These are phyloP conservation scores for Neurospora africana DNA, from an alignment of 495 filamentous ascomycete species.

Conservation along the genomic window DNA sequence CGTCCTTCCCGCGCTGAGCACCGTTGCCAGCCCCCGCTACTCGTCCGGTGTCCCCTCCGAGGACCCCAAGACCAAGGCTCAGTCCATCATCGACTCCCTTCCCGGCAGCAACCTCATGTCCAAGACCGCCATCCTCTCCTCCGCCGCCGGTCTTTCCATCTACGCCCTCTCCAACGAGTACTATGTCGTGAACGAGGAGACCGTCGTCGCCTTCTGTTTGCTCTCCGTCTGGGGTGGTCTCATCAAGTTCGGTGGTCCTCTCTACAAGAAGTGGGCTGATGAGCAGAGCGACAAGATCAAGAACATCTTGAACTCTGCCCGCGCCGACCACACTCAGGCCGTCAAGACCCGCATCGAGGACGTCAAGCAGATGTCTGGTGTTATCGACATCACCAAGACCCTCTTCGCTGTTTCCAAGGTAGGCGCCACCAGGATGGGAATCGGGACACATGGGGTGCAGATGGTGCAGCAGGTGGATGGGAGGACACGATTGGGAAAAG, in stretches of 20 bases:
- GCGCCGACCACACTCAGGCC: slow-evolving; percentile 87
- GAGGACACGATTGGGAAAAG: background rate
- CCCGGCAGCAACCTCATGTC: slow-evolving; percentile 76
- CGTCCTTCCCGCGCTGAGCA: slow-evolving; percentile 58
- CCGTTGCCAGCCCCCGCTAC: slow-evolving; percentile 51
- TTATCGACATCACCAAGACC: slow-evolving; percentile 91
- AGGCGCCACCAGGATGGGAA: slow-evolving; percentile 9
- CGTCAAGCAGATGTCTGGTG: slow-evolving; percentile 82
- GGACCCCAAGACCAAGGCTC: slow-evolving; percentile 87
- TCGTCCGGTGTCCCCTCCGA: slow-evolving; percentile 67
- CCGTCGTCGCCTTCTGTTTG: slow-evolving; percentile 79
- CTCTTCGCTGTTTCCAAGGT: slow-evolving; percentile 98
- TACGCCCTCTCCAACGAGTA: slow-evolving; percentile 99
- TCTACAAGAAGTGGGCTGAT: slow-evolving; percentile 88
- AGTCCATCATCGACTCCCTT: slow-evolving; percentile 85
- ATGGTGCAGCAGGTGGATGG: background rate
- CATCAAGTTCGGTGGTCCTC: slow-evolving; percentile 82
- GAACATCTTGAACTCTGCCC: slow-evolving; percentile 83
- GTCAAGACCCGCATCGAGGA: slow-evolving; percentile 87
- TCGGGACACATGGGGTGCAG: background rate
- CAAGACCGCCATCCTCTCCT: slow-evolving; percentile 94
- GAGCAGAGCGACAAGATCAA: slow-evolving; percentile 78
- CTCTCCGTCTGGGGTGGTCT: slow-evolving; percentile 82
- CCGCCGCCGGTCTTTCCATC: slow-evolving; percentile 76
- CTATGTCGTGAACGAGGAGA: slow-evolving; percentile 98